phyloP scores from a whole-genome alignment of 768 basidiomycete species.

The Lactarius deliciosus region DNA sequence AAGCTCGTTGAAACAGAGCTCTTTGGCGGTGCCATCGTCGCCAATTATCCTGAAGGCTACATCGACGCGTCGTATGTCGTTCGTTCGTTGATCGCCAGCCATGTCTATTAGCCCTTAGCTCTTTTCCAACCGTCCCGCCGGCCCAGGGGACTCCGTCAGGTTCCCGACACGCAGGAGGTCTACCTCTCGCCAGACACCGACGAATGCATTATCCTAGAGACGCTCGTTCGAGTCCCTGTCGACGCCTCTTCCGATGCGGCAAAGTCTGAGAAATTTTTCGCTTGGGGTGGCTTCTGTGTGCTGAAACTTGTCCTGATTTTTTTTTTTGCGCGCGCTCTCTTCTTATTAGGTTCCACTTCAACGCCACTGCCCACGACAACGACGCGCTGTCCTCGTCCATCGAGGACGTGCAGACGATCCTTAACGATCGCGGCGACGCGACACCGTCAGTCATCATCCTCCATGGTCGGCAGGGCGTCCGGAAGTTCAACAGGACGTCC shows the following conservation, averaged over 20 bases:
- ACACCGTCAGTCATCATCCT: constrained; percentile 65
- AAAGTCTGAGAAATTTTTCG: constrained; percentile 46
- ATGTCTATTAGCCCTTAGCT: neutral
- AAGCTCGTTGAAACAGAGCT: constrained; percentile 46
- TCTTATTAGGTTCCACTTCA: constrained; percentile 80
- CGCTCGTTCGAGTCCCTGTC: constrained; percentile 71
- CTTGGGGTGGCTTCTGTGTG: neutral
- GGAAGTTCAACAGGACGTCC: constrained; percentile 66
- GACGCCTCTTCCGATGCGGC: constrained; percentile 58
- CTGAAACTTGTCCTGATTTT: constrained; percentile 3
- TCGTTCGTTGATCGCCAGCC: constrained; percentile 1
- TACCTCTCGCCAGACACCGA: constrained; percentile 69
- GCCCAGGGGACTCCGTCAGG: constrained; percentile 66
- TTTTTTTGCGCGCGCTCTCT: constrained; percentile 5
- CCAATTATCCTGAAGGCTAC: constrained; percentile 53
- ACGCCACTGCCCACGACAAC: constrained; percentile 90
- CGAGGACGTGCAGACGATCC: constrained; percentile 40
- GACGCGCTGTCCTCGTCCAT: constrained; percentile 56
- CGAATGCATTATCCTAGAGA: constrained; percentile 80
- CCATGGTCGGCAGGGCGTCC: constrained; percentile 65
- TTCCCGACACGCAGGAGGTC: constrained; percentile 95
- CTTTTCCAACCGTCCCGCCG: constrained; percentile 15
- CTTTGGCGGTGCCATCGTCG: constrained; percentile 85
- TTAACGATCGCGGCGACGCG: constrained; percentile 41
- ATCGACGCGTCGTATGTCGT: constrained; percentile 78